Percentiles rank a stretch among this genome's conserved stretches.
phyloP scores from a whole-genome alignment of 768 basidiomycete genomes.

The Boletus rufocinnamomeus region DNA sequence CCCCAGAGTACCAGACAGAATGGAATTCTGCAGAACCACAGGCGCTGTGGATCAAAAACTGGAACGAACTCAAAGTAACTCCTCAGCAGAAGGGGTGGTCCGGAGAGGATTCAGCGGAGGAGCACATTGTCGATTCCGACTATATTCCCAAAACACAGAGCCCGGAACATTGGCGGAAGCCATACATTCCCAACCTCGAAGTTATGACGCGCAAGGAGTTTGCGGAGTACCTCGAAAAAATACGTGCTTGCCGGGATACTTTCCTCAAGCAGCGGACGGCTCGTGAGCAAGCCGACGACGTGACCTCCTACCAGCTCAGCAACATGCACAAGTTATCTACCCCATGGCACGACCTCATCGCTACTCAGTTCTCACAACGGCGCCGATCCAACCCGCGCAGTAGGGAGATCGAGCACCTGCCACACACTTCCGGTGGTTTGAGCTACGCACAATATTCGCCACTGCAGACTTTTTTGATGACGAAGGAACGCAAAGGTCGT shows the following conservation, averaged over 20 bases:
- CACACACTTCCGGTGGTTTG: constrained; percentile 65
- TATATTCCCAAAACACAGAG: constrained; percentile 20
- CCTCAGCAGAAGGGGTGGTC: constrained; percentile 13
- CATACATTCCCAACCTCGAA: constrained; percentile 52
- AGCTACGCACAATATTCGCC: constrained; percentile 55
- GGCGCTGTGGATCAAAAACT: constrained; percentile 65
- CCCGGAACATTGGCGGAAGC: constrained; percentile 23
- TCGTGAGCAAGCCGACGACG: constrained; percentile 18
- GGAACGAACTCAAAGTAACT: constrained; percentile 54
- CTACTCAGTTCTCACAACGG: constrained; percentile 22
- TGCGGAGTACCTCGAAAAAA: constrained; percentile 54
- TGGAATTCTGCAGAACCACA: constrained; percentile 71
- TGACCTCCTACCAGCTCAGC: constrained; percentile 33
- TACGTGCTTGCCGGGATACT: constrained; percentile 55
- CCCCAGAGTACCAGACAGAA: constrained; percentile 72
- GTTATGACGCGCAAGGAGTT: constrained; percentile 65
- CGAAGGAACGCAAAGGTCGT: constrained; percentile 59
- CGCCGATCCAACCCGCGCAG: constrained; percentile 27
- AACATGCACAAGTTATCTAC: constrained; percentile 19
- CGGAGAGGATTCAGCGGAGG: constrained; percentile 19
- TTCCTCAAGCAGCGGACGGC: constrained; percentile 49
- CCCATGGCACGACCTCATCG: constrained; percentile 31
- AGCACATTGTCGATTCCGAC: constrained; percentile 31
- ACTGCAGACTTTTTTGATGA: constrained; percentile 55
- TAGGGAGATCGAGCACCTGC: constrained; percentile 57